phyloP scores from a whole-genome alignment of 495 filamentous ascomycete species.

The Penicillium alfredii region DNA sequence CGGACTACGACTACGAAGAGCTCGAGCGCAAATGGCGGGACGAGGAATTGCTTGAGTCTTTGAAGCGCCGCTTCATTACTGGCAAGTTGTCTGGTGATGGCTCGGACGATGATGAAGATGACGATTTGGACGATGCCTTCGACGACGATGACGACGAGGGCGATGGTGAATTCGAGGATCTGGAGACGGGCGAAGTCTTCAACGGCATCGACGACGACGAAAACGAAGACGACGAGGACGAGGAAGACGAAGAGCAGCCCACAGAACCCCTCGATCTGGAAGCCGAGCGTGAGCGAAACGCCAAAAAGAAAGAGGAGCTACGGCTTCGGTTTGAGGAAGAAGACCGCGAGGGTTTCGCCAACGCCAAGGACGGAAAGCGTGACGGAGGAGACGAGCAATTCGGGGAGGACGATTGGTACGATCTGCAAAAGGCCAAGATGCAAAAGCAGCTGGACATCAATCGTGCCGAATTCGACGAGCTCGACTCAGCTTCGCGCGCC shows the following conservation, averaged over 20 bases:
- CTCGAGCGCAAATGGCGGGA: constrained; percentile 82
- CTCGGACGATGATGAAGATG: constrained; percentile 42
- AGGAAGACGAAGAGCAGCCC: constrained; percentile 19
- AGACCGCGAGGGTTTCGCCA: constrained; percentile 86
- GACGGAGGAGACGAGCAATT: constrained; percentile 64
- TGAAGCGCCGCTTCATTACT: constrained; percentile 69
- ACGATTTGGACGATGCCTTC: constrained; percentile 42
- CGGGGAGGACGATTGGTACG: constrained; percentile 98
- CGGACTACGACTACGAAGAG: constrained; percentile 70
- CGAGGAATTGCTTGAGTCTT: constrained; percentile 64
- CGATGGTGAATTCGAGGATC: constrained; percentile 84
- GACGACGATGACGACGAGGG: constrained; percentile 62
- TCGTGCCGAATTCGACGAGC: constrained; percentile 76
- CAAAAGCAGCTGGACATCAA: constrained; percentile 96
- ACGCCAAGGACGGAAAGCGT: constrained; percentile 69
- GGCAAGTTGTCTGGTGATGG: constrained; percentile 48
- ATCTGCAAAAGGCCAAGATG: constrained; percentile 87
- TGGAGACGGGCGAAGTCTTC: constrained; percentile 67
- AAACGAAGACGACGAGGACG: constrained; percentile 28
- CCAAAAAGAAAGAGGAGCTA: constrained; percentile 86
- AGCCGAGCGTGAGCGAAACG: constrained; percentile 85
- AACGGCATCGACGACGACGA: constrained; percentile 39
- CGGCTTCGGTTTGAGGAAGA: constrained; percentile 94
- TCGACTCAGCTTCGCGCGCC: constrained; percentile 73
- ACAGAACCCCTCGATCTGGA: constrained; percentile 51